These are phyloP conservation scores for Sechiopsis laciniata DNA, from an alignment of 306 rosid genomes.

Conservation along the genomic window DNA sequence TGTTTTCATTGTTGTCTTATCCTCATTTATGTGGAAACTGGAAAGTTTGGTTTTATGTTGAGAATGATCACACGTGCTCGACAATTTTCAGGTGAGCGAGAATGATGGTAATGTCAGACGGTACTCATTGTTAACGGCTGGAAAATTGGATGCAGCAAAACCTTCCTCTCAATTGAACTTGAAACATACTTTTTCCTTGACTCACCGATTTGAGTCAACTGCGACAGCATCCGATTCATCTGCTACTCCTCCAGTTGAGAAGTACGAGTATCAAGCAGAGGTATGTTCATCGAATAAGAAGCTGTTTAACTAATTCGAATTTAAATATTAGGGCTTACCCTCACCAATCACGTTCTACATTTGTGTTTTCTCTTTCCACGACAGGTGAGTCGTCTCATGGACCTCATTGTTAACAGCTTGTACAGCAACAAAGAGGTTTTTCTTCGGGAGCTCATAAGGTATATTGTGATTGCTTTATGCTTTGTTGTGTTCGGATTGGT, in stretches of 20 bases:
- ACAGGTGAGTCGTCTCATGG: slow-evolving; percentile 97
- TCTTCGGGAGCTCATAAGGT: slow-evolving; percentile 96
- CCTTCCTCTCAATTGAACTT: slow-evolving; percentile 26
- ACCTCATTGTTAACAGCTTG: slow-evolving; percentile 94
- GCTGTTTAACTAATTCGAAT: neutral
- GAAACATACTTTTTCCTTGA: slow-evolving; percentile 32
- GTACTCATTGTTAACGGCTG: slow-evolving; percentile 45
- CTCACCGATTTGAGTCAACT: slow-evolving; percentile 67
- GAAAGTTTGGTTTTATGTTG: neutral
- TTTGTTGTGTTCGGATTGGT: neutral
- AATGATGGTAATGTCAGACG: slow-evolving; percentile 38
- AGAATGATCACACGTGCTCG: neutral
- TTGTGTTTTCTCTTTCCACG: slow-evolving; percentile 14
- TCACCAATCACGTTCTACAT: slow-evolving; percentile 8
- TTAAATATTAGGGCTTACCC: neutral
- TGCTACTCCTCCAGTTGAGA: slow-evolving; percentile 48
- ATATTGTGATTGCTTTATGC: slow-evolving; percentile 8
- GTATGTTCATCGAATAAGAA: slow-evolving; percentile 30
- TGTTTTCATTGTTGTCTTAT: neutral
- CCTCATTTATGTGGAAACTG: neutral
- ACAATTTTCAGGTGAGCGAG: slow-evolving; percentile 46
- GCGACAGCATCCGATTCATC: slow-evolving; percentile 72
- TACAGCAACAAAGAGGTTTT: slow-evolving; percentile 96
- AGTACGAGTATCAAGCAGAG: slow-evolving; percentile 90
- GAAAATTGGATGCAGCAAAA: slow-evolving; percentile 28